Conservation (phyloP, 805 yeast genomes). For the Wickerhamiella lipophila region DNA sequence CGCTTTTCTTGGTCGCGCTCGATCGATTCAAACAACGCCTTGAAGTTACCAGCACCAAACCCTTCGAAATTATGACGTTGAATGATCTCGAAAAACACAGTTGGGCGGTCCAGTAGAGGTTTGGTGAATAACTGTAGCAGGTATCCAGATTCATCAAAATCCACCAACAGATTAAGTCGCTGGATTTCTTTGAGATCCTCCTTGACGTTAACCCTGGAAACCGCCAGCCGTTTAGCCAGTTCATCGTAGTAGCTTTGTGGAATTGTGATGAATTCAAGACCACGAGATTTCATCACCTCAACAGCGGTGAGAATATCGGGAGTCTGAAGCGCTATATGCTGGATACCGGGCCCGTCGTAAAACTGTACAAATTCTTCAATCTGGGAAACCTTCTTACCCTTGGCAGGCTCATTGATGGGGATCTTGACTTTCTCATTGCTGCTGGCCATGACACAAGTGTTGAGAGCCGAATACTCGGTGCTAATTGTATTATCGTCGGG, state of each 20-base stretch:
- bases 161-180: conserved; percentile 51
- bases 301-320: conserved; percentile 49
- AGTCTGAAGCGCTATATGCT: conserved; percentile 65
- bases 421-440: conserved; percentile 52
- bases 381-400: conserved; percentile 53
- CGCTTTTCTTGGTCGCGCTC: conserved; percentile 63
- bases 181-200: conserved; percentile 43
- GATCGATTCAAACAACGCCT: conserved; percentile 64
- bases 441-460: conserved; percentile 67
- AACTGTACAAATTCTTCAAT: conserved; percentile 70
- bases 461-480: conserved; percentile 56
- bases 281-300: conserved; percentile 40
- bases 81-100: conserved; percentile 68
- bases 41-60: conserved; percentile 82
- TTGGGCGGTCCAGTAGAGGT: conserved; percentile 67
- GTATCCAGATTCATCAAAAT: conserved; percentile 67
- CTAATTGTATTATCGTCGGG: conserved; percentile 68
- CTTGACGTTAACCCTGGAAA: conserved; percentile 34
- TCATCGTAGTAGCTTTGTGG: conserved; percentile 45
- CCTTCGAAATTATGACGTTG: conserved; percentile 73
- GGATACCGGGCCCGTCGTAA: conserved; percentile 72
- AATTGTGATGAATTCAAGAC: conserved; percentile 55
- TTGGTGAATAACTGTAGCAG: conserved; percentile 68
- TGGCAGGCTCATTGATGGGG: conserved; percentile 79
- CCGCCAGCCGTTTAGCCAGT: conserved; percentile 35